Percentiles rank a stretch among this genome's conserved stretches.
Evolutionary conservation across 208 protist species (phyloP).

Genomic region (Acanthamoeba culbertsoni): DNA sequence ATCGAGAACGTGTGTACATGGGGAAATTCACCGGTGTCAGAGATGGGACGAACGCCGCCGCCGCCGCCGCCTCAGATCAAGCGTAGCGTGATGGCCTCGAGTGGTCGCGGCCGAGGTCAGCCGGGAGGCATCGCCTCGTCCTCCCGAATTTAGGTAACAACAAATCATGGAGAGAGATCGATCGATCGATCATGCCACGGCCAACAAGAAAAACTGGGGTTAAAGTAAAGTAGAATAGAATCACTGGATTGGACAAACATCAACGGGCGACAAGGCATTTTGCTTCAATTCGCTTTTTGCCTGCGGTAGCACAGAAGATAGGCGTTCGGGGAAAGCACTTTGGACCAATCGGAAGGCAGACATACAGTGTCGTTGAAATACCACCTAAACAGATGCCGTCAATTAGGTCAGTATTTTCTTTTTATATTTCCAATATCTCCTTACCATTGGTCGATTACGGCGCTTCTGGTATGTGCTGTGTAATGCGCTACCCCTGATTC

Average conservation of each 20-base stretch:
- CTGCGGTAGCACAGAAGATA: conserved; percentile 32
- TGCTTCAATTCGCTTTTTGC: not conserved
- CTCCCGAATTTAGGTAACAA: not conserved
- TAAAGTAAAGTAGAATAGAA: too few relatives aligned
- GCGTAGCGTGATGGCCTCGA: not conserved
- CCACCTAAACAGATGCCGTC: too few relatives aligned
- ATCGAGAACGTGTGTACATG: not conserved
- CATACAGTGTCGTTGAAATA: conserved; percentile 41
- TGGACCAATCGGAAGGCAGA: not conserved
- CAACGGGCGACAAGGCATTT: not conserved
- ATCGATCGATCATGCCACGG: too few relatives aligned
- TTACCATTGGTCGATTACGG: not conserved
- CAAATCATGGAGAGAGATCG: too few relatives aligned
- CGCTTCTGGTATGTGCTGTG: not conserved
- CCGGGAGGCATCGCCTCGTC: not conserved
- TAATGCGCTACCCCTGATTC: conserved; percentile 18
- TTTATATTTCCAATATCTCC: too few relatives aligned
- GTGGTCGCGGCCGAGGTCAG: not conserved
- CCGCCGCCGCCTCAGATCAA: not conserved
- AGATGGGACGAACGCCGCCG: not conserved
- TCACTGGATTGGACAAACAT: not conserved
- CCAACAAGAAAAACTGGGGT: too few relatives aligned
- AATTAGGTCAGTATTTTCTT: too few relatives aligned
- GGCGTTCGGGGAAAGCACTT: not conserved
- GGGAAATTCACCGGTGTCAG: not conserved